Percentiles rank a stretch among this genome's conserved stretches.
Evolutionary conservation across 768 basidiomycete species (phyloP).

Genomic region (Russula brevipes): DNA sequence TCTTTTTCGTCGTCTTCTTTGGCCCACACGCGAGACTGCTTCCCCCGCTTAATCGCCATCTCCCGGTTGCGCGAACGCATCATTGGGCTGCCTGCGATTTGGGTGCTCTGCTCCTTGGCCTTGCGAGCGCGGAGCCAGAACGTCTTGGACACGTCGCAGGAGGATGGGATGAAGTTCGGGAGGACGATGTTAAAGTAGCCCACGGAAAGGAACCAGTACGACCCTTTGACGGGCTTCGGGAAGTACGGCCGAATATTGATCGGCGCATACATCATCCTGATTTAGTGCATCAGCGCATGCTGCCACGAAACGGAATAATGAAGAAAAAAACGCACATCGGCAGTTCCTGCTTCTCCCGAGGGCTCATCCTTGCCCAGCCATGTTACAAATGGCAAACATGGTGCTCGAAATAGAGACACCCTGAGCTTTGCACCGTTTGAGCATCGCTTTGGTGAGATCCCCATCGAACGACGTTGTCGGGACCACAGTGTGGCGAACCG

Average conservation of each 20-base stretch:
- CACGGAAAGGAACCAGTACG: conserved; percentile 79
- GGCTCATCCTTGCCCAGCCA: conserved; percentile 62
- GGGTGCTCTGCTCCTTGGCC: conserved; percentile 63
- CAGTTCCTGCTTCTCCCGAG: conserved; percentile 41
- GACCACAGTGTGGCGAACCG: conserved; percentile 56
- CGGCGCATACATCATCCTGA: conserved; percentile 80
- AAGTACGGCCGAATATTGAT: conserved; percentile 69
- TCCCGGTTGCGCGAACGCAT: conserved; percentile 53
- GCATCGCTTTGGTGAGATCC: conserved; percentile 53
- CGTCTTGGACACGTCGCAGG: conserved; percentile 33
- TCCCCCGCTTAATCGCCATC: conserved; percentile 61
- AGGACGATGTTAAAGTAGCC: conserved; percentile 80
- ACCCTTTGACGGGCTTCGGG: conserved; percentile 40
- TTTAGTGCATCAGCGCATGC: neutral
- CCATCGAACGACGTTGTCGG: conserved; percentile 58
- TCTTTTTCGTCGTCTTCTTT: conserved; percentile 68
- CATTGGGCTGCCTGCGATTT: conserved; percentile 60
- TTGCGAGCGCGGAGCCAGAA: conserved; percentile 74
- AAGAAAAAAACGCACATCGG: conserved; percentile 43
- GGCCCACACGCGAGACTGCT: conserved; percentile 60
- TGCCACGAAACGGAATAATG: neutral
- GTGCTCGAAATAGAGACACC: conserved; percentile 73
- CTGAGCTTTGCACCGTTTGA: conserved; percentile 63
- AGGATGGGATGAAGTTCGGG: conserved; percentile 60
- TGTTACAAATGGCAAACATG: conserved; percentile 68